Evolutionary conservation across 2,329 filamentous ascomycete genomes (phyloP), one percentile per base, ranked within the genome.

Genomic region (Sordariomycetes sp.): DNA sequence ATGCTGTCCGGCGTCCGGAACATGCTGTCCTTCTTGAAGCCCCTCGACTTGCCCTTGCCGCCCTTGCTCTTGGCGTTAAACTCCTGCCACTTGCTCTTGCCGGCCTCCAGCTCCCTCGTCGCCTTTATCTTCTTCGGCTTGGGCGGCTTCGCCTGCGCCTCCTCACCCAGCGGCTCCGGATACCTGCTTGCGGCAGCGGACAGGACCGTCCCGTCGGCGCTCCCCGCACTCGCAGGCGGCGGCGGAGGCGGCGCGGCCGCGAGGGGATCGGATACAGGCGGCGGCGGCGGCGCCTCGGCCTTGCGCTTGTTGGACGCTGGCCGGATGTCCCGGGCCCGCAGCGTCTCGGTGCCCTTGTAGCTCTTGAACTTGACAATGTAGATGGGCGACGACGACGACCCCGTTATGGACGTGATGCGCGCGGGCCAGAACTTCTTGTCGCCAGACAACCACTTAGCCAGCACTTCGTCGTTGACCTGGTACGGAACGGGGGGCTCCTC

Each of bases 341-440:
- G 73, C 36, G 88, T 94, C 70, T 96, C 90, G 52, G 86, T 89
- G 24, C 81, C 90, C 61, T 86, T 82, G 73, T 97, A 97, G 65
- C 84, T 89, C 73, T 95, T 92, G 77, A 97, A 99, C 64, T 88
- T 94, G 70, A 99, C 91, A 53, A 89, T 87, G 69, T 96, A 99
- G 61, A 96, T 89, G 39, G 91, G 92, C 56, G 89, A 88, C 51
- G 84, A 87, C n/a, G 86, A 85, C 10, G 90, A 96, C 59, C 94
- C 94, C 24, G 92, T 96, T 64, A 96, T 91, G 56, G 88, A 91
- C 55, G 90, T 92, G 70, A 99, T 95, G 65, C 89, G 86, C 50
- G 91, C 94, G 52, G 90, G 86, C 73, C 97, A 97, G 73, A 91
- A 96, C 25, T 81, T 81, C 66, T 88, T 90, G 71, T 99, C 94